Evolutionary conservation across 805 yeast species (phyloP).

Genomic region (Saccharomycopsis babjevae): DNA sequence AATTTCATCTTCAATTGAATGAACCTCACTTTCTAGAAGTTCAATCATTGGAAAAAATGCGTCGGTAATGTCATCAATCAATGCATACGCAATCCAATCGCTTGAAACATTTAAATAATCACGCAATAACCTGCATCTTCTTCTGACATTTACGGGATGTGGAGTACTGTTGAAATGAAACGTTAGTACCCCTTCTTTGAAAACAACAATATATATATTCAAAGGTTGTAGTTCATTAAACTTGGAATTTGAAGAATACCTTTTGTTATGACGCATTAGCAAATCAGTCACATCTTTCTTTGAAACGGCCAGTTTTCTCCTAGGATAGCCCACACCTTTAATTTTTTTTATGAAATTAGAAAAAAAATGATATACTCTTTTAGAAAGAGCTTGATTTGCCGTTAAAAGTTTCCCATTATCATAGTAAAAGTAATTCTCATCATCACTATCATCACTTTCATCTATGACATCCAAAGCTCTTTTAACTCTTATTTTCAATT

Average conservation of each 20-base stretch:
- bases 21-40: slow-evolving; percentile 70
- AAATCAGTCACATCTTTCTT: not conserved
- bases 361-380: not conserved
- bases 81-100: slow-evolving; percentile 75
- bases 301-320: not conserved
- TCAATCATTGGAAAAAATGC: slow-evolving; percentile 76
- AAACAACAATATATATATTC: slow-evolving; percentile 64
- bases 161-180: slow-evolving; percentile 61
- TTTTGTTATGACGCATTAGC: not conserved
- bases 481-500: slow-evolving; percentile 11
- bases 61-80: slow-evolving; percentile 78
- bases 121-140: slow-evolving; percentile 70
- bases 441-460: not conserved
- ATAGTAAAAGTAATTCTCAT: not conserved
- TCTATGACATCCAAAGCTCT: slow-evolving; percentile 3
- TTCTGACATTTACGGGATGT: slow-evolving; percentile 68
- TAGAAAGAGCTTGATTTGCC: not conserved
- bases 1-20: slow-evolving; percentile 50
- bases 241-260: slow-evolving; percentile 19
- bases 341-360: not conserved
- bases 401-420: not conserved
- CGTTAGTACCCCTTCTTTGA: slow-evolving; percentile 55
- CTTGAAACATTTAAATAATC: slow-evolving; percentile 71
- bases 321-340: not conserved
- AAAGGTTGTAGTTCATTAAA: slow-evolving; percentile 35